Evolutionary conservation across 1,284 basidiomycete genomes (phyloP).

Genomic region (Exobasidium cylindrosporum): DNA sequence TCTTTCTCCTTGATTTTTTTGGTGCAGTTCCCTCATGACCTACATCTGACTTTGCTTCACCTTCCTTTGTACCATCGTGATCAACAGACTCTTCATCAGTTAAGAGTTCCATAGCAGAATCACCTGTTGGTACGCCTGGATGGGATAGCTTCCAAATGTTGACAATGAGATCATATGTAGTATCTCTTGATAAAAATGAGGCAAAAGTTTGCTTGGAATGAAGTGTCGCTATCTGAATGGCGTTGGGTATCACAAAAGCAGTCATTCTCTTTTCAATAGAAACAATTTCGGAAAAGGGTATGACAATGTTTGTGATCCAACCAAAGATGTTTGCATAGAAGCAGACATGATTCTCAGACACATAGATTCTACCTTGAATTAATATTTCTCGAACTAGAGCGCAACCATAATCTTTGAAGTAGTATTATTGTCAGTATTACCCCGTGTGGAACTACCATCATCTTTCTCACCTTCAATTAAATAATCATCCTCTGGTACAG

Average conservation of each 20-base stretch:
- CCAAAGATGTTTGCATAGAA: constrained; percentile 99
- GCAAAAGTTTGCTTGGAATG: constrained; percentile 81
- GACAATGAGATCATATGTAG: constrained; percentile 89
- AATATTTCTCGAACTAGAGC: constrained; percentile 93
- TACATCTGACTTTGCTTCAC: constrained; percentile 16
- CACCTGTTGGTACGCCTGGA: constrained; percentile 66
- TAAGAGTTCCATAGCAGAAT: constrained; percentile 31
- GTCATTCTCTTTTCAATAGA: constrained; percentile 97
- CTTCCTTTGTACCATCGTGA: constrained; percentile 28
- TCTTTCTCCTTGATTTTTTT: constrained; percentile 39
- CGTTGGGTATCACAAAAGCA: constrained; percentile 96
- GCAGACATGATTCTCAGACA: constrained; percentile 96
- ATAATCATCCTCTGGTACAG: constrained; percentile 88
- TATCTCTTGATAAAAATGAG: constrained; percentile 92
- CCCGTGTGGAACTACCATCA: constrained; percentile 13
- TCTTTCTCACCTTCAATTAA: constrained; percentile 92
- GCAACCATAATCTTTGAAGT: constrained; percentile 98
- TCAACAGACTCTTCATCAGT: constrained; percentile 30
- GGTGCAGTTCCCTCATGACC: constrained; percentile 30
- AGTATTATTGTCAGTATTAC: no score
- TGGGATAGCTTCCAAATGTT: constrained; percentile 92
- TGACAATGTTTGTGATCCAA: constrained; percentile 90
- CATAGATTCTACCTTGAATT: constrained; percentile 91
- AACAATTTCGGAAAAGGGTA: constrained; percentile 86
- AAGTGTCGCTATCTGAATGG: constrained; percentile 82